Base-by-base conservation (phyloP, 352 stramenopile genomes). In the Phytophthora brassicae region DNA sequence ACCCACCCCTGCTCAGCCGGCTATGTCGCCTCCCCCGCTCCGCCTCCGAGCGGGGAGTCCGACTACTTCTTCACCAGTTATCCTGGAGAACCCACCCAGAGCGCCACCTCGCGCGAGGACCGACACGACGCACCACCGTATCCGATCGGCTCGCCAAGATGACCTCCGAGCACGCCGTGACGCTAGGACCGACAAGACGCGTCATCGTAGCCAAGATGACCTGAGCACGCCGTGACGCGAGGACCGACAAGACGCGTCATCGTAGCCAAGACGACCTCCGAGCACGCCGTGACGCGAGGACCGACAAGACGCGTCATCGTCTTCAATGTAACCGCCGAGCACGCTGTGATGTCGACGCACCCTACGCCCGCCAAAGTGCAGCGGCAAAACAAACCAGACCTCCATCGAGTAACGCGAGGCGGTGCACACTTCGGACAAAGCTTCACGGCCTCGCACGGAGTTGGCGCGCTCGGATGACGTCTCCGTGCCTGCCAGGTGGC, bases 401-500 rank as follows among this genome's bases (percentile, higher is more conserved):
- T 38, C 31, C 4, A 38, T 12, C 31, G 31, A 38, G 31, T 38
- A 6, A 38, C 2, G 31, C 12, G 31, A n/a, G 31, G 31, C 31
- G 31, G 31, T 38, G 31, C 31, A 16, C 31, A 39, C 33, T 14
- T 39, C 33, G 31, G 31, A 38, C 54, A 4, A 13, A 14, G n/a
- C 16, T 23, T 19, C 6, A n/a, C 19, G 5, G 12, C 20, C 24
- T 16, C 6, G 24, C 19, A 38, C 31, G 31, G 31, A 38, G 31
- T 38, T 38, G 31, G 31, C 36, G 7, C 36, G 19, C 9, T 7
- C 26, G 2, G 13, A 7, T 2, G 48, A 47, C 12, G 16, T 20
- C 14, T 57, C 52, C n/a, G 47, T 53, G 2, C 36, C 16, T 13
- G 56, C 45, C 1, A 12, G 28, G 26, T 57, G 56, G 38, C 24